Conservation (phyloP, 306 rosid genomes). For the Fragaria iinumae region DNA sequence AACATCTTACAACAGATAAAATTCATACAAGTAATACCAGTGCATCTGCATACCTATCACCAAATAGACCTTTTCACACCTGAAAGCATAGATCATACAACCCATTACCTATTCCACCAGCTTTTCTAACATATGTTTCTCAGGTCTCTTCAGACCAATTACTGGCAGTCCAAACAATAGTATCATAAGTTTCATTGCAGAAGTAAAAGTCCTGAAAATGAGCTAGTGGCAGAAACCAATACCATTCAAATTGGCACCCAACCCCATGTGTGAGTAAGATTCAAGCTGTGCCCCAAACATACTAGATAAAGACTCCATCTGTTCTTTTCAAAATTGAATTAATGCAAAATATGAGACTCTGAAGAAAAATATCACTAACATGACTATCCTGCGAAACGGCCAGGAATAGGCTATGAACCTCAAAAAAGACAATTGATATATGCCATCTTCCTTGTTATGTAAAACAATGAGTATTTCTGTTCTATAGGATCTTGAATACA, state of each 20-base stretch:
- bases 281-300: background rate
- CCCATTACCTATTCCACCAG: background rate
- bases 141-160: background rate
- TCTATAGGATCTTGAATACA: too few relatives aligned
- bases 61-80: background rate
- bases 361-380: background rate
- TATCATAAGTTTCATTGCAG: background rate
- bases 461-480: too few relatives aligned
- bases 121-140: background rate
- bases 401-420: background rate
- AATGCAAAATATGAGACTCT: background rate
- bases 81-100: background rate
- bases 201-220: background rate
- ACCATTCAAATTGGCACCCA: background rate
- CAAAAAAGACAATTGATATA: too few relatives aligned
- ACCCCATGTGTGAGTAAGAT: background rate
- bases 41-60: background rate
- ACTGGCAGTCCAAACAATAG: background rate
- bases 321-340: background rate
- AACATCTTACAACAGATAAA: background rate
- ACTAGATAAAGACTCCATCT: background rate
- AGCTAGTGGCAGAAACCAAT: background rate
- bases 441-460: too few relatives aligned
- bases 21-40: background rate
- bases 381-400: background rate